Evolutionary conservation across 2,329 filamentous ascomycete genomes (phyloP).

Genomic region (Fusarium algeriense): DNA sequence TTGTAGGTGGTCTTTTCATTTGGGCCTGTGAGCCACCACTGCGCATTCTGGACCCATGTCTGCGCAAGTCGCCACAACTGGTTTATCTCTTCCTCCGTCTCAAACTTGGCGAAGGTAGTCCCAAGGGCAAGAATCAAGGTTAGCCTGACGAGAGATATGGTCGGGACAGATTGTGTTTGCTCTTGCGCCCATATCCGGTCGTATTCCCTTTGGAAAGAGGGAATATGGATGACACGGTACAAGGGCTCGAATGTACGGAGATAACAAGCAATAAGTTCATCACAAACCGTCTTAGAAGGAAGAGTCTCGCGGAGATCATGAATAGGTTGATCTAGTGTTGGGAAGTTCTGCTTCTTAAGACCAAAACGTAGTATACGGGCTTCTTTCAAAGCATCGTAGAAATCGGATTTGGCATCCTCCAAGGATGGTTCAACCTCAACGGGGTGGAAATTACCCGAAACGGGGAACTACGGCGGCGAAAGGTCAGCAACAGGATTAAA

Average conservation of each 20-base stretch:
- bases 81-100: constrained; percentile 28
- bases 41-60: constrained; percentile 45
- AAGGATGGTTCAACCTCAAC: constrained; percentile 44
- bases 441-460: constrained; percentile 43
- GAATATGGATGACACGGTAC: constrained; percentile 45
- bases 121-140: constrained; percentile 42
- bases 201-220: constrained; percentile 43
- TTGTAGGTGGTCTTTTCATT: constrained; percentile 45
- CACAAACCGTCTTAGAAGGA: constrained; percentile 33
- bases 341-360: constrained; percentile 31
- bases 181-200: constrained; percentile 34
- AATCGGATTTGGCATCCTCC: constrained; percentile 43
- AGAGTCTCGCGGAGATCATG: constrained; percentile 34
- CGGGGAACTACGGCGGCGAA: constrained; percentile 33
- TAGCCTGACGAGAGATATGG: constrained; percentile 41
- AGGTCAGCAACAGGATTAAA: constrained; percentile 6
- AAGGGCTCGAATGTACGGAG: constrained; percentile 46
- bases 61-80: constrained; percentile 37
- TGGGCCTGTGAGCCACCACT: constrained; percentile 46
- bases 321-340: constrained; percentile 38
- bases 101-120: constrained; percentile 38
- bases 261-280: constrained; percentile 41
- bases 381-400: constrained; percentile 40
- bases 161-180: not conserved
- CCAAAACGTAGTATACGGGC: constrained; percentile 35